Evolutionary conservation across 2,329 filamentous ascomycete genomes (phyloP).

Genomic region (Beauveria brongniartii): DNA sequence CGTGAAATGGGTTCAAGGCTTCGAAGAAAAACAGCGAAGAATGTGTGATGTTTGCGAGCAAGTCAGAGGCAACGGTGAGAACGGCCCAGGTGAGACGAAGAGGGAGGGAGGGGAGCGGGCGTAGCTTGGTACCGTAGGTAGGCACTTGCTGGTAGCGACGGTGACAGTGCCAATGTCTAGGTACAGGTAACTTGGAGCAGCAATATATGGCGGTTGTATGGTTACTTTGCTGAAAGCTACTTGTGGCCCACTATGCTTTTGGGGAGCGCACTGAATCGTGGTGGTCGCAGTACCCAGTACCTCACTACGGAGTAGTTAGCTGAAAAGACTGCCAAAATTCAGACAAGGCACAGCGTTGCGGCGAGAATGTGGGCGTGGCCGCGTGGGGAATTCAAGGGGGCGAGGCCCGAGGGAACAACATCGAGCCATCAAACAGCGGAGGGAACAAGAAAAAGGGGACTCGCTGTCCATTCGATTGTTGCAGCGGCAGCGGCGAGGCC

Average conservation of each 20-base stretch:
- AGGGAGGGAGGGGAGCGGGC: not conserved
- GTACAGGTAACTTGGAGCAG: not conserved
- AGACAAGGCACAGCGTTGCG: constrained; percentile 2
- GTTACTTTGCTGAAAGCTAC: not conserved
- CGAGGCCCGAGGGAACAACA: not conserved
- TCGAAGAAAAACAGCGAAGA: not conserved
- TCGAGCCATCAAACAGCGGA: not conserved
- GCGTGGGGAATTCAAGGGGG: not conserved
- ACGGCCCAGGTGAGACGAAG: not conserved
- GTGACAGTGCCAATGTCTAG: not conserved
- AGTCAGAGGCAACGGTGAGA: constrained; percentile 1
- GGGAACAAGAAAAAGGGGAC: not conserved
- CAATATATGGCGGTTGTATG: not conserved
- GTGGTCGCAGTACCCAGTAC: not conserved
- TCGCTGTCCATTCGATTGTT: not conserved
- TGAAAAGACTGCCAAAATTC: not conserved
- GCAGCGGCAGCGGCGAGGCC: not conserved
- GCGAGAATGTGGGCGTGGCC: not conserved
- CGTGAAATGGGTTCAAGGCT: not conserved
- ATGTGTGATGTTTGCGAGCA: constrained; percentile 6
- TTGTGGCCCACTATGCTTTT: not conserved
- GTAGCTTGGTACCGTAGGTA: not conserved
- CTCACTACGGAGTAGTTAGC: not conserved
- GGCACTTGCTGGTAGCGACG: not conserved
- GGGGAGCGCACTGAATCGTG: not conserved